phyloP scores from a whole-genome alignment of 495 filamentous ascomycete species.

The Chaetomium tenue region DNA sequence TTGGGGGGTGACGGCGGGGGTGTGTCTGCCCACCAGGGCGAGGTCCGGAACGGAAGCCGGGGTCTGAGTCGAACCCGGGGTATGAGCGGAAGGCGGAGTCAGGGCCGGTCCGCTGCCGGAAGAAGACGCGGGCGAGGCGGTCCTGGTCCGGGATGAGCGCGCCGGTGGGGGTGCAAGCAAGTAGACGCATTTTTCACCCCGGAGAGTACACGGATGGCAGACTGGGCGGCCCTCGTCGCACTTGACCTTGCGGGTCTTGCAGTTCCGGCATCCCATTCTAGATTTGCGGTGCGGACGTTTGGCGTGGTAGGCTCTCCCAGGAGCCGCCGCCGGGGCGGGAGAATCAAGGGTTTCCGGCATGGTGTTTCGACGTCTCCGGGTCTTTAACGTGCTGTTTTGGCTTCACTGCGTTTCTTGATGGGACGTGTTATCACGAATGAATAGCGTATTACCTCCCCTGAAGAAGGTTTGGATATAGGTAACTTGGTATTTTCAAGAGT shows the following conservation, averaged over 20 bases:
- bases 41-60: not conserved
- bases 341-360: not conserved
- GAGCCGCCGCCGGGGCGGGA: not conserved
- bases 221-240: conserved; percentile 51
- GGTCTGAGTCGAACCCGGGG: no score
- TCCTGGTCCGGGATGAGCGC: conserved; percentile 1
- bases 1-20: conserved; percentile 20
- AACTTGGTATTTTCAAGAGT: no score
- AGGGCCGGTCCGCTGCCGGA: not conserved
- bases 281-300: conserved; percentile 56
- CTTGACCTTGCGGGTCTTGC: conserved; percentile 49
- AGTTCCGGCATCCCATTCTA: conserved; percentile 50
- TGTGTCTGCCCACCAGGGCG: conserved; percentile 4
- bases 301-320: conserved; percentile 41
- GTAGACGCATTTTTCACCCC: conserved; percentile 48
- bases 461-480: no score
- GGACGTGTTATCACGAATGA: no score
- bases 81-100: not conserved
- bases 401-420: not conserved
- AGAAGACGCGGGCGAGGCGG: conserved; percentile 17
- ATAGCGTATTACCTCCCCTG: no score
- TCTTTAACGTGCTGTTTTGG: not conserved
- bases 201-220: conserved; percentile 47
- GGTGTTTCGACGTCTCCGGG: not conserved
- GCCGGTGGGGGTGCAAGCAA: not conserved